A percentile compares a stretch with the other conserved stretches of the same genome.
Evolutionary conservation across 192 early-diverging fungal genomes (phyloP).

Genomic region (Rhizoclosmatium globosum): DNA sequence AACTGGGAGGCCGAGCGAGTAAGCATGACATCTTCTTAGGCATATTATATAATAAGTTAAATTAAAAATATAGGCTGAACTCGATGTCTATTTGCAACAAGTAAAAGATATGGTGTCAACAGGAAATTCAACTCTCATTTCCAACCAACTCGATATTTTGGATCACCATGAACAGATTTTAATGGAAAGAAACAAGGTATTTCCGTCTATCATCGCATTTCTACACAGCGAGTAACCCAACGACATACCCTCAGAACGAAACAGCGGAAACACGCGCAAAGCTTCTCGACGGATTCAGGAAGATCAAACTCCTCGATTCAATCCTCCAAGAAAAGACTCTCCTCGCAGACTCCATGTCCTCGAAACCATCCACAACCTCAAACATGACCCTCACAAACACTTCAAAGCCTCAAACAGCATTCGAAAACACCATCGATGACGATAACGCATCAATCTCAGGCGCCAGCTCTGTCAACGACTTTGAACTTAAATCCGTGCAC

Average conservation of each 20-base stretch:
- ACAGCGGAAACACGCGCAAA: slow-evolving; percentile 18
- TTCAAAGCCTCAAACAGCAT: slow-evolving; percentile 10
- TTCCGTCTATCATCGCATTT: too few species aligned
- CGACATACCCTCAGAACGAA: too few species aligned
- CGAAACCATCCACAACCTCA: slow-evolving; percentile 37
- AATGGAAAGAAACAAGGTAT: too few species aligned
- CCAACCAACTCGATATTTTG: too few species aligned
- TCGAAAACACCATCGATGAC: background rate
- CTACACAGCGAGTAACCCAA: too few species aligned
- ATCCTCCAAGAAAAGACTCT: slow-evolving; percentile 47
- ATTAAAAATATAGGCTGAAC: too few species aligned
- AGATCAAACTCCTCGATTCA: slow-evolving; percentile 52
- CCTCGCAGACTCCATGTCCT: slow-evolving; percentile 15
- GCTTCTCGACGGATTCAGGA: slow-evolving; percentile 41
- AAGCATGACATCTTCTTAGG: too few species aligned
- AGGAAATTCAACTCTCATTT: too few species aligned
- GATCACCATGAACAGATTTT: too few species aligned
- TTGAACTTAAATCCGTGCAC: slow-evolving; percentile 54
- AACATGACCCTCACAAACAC: slow-evolving; percentile 40
- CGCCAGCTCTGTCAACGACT: slow-evolving; percentile 26
- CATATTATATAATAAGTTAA: too few species aligned
- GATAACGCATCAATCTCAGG: background rate
- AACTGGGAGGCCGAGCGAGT: slow-evolving; percentile 21
- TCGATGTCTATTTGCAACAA: too few species aligned
- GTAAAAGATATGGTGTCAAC: too few species aligned